Evolutionary conservation across 2,329 filamentous ascomycete genomes (phyloP).

Genomic region (Trichoderma sp.): DNA sequence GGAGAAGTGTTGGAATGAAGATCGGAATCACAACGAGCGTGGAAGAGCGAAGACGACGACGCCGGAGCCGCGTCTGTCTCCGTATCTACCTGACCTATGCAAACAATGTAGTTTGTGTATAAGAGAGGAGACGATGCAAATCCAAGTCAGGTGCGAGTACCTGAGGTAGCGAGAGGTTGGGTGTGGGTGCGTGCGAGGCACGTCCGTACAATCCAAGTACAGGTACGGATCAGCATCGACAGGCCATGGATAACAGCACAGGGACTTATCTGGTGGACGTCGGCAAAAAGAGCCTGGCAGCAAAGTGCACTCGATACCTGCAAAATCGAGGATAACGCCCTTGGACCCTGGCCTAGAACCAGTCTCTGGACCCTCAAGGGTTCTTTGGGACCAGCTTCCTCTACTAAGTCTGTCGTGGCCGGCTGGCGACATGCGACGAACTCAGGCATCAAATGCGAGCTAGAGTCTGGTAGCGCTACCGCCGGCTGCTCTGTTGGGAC

Average conservation of each 20-base stretch:
- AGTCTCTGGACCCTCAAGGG: neutral
- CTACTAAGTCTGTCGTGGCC: neutral
- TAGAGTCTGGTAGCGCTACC: no score
- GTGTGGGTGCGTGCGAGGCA: conserved; percentile 5
- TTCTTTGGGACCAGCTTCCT: no score
- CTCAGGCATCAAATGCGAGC: no score
- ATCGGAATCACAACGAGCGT: neutral
- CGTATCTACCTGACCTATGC: no score
- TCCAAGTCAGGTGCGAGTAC: no score
- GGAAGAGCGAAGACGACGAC: neutral
- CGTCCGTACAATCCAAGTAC: neutral
- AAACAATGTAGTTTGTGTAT: no score
- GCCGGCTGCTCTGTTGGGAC: no score
- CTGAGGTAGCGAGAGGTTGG: neutral
- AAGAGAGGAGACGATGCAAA: no score
- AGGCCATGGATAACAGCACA: neutral
- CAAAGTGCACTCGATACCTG: neutral
- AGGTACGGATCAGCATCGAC: neutral
- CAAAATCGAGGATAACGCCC: neutral
- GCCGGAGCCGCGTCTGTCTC: conserved; percentile 1
- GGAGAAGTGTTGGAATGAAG: neutral
- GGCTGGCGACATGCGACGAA: conserved; percentile 6
- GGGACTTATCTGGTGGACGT: neutral
- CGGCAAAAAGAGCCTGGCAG: neutral
- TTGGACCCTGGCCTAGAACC: conserved; percentile 5